Evolutionary conservation across 805 yeast species (phyloP).

Genomic region (Debaryomyces hansenii): DNA sequence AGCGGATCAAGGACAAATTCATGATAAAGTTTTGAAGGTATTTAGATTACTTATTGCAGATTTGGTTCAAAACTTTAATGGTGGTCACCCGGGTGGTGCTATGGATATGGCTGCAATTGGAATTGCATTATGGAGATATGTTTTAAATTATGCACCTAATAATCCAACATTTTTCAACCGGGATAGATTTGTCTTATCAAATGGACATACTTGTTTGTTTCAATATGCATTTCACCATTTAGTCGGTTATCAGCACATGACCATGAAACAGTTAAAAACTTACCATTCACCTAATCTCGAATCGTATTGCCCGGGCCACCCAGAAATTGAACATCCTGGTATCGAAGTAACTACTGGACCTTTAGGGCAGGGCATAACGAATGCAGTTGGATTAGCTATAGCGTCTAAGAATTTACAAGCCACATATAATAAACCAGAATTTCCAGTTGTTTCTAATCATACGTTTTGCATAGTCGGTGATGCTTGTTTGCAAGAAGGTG

Average conservation of each 20-base stretch:
- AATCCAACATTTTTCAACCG: constrained; percentile 34
- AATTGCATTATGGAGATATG: constrained; percentile 32
- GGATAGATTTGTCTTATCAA: constrained; percentile 37
- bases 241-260: constrained; percentile 32
- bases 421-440: constrained; percentile 32
- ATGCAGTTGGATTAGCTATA: constrained; percentile 40
- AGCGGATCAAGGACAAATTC: too few species aligned
- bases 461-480: constrained; percentile 38
- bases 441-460: constrained; percentile 24
- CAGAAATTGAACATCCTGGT: constrained; percentile 38
- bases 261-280: constrained; percentile 31
- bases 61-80: constrained; percentile 23
- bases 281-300: constrained; percentile 27
- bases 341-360: constrained; percentile 43
- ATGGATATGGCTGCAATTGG: constrained; percentile 43
- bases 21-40: constrained; percentile 20
- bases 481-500: constrained; percentile 44
- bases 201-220: constrained; percentile 37
- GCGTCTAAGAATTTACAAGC: constrained; percentile 35
- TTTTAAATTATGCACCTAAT: constrained; percentile 27
- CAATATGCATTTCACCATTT: constrained; percentile 29
- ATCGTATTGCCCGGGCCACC: constrained; percentile 38
- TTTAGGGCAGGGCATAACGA: constrained; percentile 44
- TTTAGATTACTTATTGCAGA: constrained; percentile 32
- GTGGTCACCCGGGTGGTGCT: constrained; percentile 43